Percentiles rank a stretch among this genome's conserved stretches.
phyloP scores from a whole-genome alignment of 352 stramenopile species.

The Peronosclerospora sorghi region DNA sequence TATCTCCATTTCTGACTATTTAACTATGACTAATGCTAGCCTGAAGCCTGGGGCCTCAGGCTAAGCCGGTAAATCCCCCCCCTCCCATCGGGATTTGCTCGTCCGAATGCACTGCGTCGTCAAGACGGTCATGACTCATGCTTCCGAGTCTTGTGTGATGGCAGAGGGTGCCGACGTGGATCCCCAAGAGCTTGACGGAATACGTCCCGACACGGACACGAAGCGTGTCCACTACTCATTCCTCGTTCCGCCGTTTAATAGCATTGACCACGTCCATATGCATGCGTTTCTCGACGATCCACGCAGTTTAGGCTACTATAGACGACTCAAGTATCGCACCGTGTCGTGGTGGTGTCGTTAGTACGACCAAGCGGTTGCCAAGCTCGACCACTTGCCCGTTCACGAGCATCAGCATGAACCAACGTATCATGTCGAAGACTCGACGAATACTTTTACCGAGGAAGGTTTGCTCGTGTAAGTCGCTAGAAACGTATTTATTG shows the following conservation, averaged over 20 bases:
- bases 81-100: constrained; percentile 54
- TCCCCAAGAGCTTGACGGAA: constrained; percentile 1
- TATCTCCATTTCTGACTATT: too few species aligned
- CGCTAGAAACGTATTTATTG: constrained; percentile 11
- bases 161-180: constrained; percentile 4
- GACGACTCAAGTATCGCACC: constrained; percentile 70
- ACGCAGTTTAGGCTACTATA: constrained; percentile 34
- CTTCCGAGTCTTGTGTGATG: not conserved
- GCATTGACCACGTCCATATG: constrained; percentile 85
- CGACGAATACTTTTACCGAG: constrained; percentile 9
- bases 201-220: not conserved
- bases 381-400: constrained; percentile 14
- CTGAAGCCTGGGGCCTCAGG: too few species aligned
- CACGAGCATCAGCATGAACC: constrained; percentile 4
- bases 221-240: constrained; percentile 45
- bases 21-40: too few species aligned
- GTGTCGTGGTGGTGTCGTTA: constrained; percentile 79
- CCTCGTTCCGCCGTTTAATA: constrained; percentile 68
- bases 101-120: constrained; percentile 53
- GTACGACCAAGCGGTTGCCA: constrained; percentile 50
- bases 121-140: constrained; percentile 27
- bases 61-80: too few species aligned
- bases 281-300: constrained; percentile 53
- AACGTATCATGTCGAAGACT: constrained; percentile 6
- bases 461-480: constrained; percentile 6